These are phyloP conservation scores for Venturiaceae sp. DNA, from an alignment of 2,329 filamentous ascomycete species.

Conservation along the genomic window DNA sequence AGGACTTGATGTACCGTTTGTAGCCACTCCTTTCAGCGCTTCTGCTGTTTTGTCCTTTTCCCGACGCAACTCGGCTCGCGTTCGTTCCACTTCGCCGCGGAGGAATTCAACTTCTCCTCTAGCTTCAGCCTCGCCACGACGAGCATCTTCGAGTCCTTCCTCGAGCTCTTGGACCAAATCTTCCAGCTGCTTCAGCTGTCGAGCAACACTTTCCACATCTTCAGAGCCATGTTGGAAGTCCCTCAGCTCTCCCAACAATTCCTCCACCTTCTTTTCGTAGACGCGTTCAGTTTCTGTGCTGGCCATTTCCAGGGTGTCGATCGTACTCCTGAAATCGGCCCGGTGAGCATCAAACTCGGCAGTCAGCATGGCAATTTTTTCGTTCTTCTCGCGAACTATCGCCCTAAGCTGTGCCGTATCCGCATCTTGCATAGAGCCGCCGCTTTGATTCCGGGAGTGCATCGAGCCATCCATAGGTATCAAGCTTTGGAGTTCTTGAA, in stretches of 20 bases:
- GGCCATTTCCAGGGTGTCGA: constrained; percentile 91
- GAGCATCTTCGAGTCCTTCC: constrained; percentile 89
- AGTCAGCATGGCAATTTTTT: constrained; percentile 88
- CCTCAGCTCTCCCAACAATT: constrained; percentile 71
- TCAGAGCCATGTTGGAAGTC: constrained; percentile 75
- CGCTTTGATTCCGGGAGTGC: constrained; percentile 34
- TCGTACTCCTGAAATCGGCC: constrained; percentile 92
- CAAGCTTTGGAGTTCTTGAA: constrained; percentile 70
- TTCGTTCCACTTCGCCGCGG: constrained; percentile 86
- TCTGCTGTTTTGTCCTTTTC: constrained; percentile 76
- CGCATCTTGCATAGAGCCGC: constrained; percentile 45
- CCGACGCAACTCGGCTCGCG: constrained; percentile 74
- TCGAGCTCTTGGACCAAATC: constrained; percentile 95
- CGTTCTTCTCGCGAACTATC: constrained; percentile 88
- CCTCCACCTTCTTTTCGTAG: constrained; percentile 87
- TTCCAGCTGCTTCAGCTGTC: constrained; percentile 88
- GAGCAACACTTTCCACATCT: constrained; percentile 84
- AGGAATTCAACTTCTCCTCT: constrained; percentile 93
- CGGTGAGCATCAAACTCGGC: constrained; percentile 91
- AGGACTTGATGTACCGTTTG: constrained; percentile 25
- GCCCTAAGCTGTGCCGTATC: constrained; percentile 69
- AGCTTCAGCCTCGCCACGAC: constrained; percentile 89
- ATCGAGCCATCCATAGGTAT: constrained; percentile 47
- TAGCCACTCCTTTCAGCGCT: constrained; percentile 43
- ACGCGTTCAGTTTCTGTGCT: constrained; percentile 92